Evolutionary conservation across 108 stramenopile genomes (phyloP).

Genomic region (Cyclotella baltica): DNA sequence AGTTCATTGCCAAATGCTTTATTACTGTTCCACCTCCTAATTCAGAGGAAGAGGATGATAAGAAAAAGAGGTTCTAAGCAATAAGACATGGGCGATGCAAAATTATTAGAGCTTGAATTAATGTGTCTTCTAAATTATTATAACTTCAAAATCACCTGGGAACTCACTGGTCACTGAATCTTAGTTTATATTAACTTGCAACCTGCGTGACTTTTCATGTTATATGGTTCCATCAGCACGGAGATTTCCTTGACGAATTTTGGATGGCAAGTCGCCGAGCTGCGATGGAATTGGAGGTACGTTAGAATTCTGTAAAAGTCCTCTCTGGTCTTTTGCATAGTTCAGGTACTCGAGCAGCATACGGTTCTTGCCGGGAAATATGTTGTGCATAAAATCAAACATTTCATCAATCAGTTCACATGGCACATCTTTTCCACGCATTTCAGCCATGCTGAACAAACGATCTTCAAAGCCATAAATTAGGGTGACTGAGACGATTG

Average conservation of each 20-base stretch:
- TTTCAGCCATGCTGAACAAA: constrained; percentile 77
- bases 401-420: constrained; percentile 70
- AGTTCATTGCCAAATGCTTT: constrained; percentile 91
- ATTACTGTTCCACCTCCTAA: constrained; percentile 73
- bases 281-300: constrained; percentile 59
- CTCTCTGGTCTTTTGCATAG: constrained; percentile 70
- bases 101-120: not conserved
- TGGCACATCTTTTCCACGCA: constrained; percentile 52
- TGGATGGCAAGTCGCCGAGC: constrained; percentile 43
- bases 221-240: constrained; percentile 85
- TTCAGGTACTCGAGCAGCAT: constrained; percentile 73
- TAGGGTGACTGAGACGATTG: too few relatives aligned
- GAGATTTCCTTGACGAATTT: constrained; percentile 80
- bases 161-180: too few relatives aligned
- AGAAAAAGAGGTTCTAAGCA: not conserved
- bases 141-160: too few relatives aligned
- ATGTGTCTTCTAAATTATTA: not conserved
- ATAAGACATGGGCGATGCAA: too few relatives aligned
- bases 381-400: constrained; percentile 70
- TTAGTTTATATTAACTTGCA: not conserved
- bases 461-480: constrained; percentile 88
- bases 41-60: constrained; percentile 58
- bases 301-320: constrained; percentile 54
- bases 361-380: constrained; percentile 54
- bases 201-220: not conserved